Evolutionary conservation across 129 eudicot species (phyloP).

Genomic region (Flaveria brownii): DNA sequence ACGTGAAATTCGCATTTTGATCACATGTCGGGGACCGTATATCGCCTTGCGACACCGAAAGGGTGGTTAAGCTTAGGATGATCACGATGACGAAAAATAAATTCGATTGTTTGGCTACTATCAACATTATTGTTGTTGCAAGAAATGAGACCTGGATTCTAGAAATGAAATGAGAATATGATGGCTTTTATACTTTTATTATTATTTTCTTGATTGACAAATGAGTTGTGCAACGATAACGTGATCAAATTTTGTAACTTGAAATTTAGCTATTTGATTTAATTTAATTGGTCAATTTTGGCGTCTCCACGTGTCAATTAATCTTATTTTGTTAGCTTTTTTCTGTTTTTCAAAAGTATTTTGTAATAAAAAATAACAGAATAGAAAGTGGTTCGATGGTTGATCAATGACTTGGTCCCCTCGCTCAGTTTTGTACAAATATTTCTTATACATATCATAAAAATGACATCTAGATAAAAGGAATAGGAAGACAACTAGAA

Average conservation of each 20-base stretch:
- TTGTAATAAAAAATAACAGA: too few relatives aligned
- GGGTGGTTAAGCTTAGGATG: not conserved
- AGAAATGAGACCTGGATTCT: not conserved
- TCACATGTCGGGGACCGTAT: not conserved
- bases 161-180: constrained; percentile 1
- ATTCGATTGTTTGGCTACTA: not conserved
- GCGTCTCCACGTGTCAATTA: not conserved
- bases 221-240: not conserved
- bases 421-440: not conserved
- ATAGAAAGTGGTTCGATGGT: too few relatives aligned
- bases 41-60: constrained; percentile 16
- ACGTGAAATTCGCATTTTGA: constrained; percentile 9
- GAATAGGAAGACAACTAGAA: too few relatives aligned
- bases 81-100: not conserved
- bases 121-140: constrained; percentile 18
- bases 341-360: not conserved
- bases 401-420: not conserved
- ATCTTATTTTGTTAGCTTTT: not conserved
- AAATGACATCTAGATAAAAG: too few relatives aligned
- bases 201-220: not conserved
- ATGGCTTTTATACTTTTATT: not conserved
- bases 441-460: not conserved
- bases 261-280: not conserved
- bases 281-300: not conserved
- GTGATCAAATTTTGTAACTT: not conserved